Percentiles rank a stretch among this genome's conserved stretches.
Conservation (phyloP, 805 yeast species). For the Naumovozyma castellii region DNA sequence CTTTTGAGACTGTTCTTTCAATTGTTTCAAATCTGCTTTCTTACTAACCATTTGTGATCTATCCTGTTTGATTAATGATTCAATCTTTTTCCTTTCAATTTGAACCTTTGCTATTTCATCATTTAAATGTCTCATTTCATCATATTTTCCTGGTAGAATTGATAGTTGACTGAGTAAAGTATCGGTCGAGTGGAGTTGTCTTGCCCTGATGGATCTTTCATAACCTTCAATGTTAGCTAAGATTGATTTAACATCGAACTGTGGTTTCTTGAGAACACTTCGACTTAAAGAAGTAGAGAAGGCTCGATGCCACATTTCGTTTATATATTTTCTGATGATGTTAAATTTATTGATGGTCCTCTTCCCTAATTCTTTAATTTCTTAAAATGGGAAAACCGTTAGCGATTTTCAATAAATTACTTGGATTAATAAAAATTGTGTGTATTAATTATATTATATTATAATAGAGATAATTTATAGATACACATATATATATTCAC, state of each 20-base stretch:
- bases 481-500: neutral
- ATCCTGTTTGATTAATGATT: slow-evolving; percentile 18
- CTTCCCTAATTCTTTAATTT: no score
- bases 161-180: slow-evolving; percentile 20
- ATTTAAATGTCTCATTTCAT: slow-evolving; percentile 13
- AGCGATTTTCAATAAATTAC: no score
- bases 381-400: no score
- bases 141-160: slow-evolving; percentile 22
- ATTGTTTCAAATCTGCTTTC: slow-evolving; percentile 11
- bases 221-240: slow-evolving; percentile 12
- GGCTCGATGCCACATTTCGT: neutral
- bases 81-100: slow-evolving; percentile 23
- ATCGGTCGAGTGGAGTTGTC: slow-evolving; percentile 21
- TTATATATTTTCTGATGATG: no score
- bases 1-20: slow-evolving; percentile 23
- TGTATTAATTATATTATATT: no score
- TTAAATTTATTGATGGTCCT: no score
- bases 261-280: slow-evolving; percentile 16
- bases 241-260: slow-evolving; percentile 22
- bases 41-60: slow-evolving; percentile 11
- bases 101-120: slow-evolving; percentile 23
- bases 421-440: no score
- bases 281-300: neutral
- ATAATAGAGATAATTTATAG: no score
- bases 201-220: slow-evolving; percentile 19